Conservation (phyloP, 371 early-diverging fungal species). For the Entomophthora muscae region DNA sequence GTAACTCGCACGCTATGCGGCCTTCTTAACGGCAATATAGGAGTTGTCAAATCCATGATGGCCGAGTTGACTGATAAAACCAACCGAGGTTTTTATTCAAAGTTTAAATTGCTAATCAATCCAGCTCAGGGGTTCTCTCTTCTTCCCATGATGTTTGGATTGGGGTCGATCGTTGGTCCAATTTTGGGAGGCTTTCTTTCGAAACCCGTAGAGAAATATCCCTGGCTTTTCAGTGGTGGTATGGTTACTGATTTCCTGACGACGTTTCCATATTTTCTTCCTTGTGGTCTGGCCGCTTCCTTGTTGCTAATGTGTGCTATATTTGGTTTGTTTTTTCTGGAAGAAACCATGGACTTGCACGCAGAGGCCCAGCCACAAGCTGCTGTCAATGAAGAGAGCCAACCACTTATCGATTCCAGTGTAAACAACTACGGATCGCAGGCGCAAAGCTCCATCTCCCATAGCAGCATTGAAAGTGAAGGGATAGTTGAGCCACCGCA, state of each 20-base stretch:
- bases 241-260: slow-evolving; percentile 29
- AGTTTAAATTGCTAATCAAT: background rate
- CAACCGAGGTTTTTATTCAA: slow-evolving; percentile 39
- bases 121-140: slow-evolving; percentile 9
- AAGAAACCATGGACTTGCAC: slow-evolving; percentile 47
- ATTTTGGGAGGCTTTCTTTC: slow-evolving; percentile 62
- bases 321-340: slow-evolving; percentile 43
- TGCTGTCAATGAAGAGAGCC: no score
- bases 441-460: no score
- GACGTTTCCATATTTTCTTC: slow-evolving; percentile 64
- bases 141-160: slow-evolving; percentile 10
- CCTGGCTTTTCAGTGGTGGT: slow-evolving; percentile 35
- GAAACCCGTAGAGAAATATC: slow-evolving; percentile 48
- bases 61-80: slow-evolving; percentile 69
- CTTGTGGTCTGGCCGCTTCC: slow-evolving; percentile 49
- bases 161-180: slow-evolving; percentile 33
- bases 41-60: slow-evolving; percentile 68
- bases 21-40: slow-evolving; percentile 62
- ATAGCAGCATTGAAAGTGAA: no score
- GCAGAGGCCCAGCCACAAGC: no score
- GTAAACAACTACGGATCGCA: no score
- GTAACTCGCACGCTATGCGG: slow-evolving; percentile 47
- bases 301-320: slow-evolving; percentile 42
- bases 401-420: no score
- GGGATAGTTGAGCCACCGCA: no score